A percentile compares a stretch with the other conserved stretches of the same genome.
phyloP scores from a whole-genome alignment of 2,329 filamentous ascomycete genomes.

The Epicoccum nigrum region DNA sequence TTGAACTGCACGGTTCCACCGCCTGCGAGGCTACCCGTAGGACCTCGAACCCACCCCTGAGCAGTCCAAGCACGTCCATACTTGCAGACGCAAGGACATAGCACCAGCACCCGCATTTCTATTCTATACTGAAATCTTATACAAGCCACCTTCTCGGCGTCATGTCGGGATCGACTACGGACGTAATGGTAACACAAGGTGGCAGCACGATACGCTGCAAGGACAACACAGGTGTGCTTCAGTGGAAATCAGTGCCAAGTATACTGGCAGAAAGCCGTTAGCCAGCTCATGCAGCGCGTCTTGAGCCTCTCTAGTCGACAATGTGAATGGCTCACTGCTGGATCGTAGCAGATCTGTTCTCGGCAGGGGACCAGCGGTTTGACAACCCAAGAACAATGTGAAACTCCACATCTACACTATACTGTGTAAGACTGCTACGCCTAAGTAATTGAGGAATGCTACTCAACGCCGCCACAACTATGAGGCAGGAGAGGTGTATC shows the following conservation, averaged over 20 bases:
- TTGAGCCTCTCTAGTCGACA: too few species aligned
- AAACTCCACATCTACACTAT: too few species aligned
- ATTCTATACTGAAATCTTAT: background rate
- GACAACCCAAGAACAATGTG: background rate
- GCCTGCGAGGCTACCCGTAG: background rate
- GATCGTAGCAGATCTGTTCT: background rate
- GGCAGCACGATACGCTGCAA: background rate
- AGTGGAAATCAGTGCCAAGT: too few species aligned
- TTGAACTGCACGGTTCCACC: background rate
- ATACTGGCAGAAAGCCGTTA: too few species aligned
- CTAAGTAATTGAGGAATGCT: too few species aligned
- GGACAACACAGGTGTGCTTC: background rate
- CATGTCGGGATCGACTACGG: background rate
- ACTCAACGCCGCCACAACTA: too few species aligned
- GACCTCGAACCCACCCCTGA: background rate
- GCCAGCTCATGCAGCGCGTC: too few species aligned
- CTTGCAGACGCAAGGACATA: background rate
- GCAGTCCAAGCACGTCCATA: background rate
- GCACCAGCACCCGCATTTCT: background rate
- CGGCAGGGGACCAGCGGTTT: background rate
- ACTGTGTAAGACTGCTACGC: too few species aligned
- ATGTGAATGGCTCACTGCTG: background rate
- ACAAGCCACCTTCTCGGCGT: background rate
- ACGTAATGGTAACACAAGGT: background rate
- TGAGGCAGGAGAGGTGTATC: too few species aligned